Conservation (phyloP, 1,139 yeast species). For the Zygosaccharomyces sapae region DNA sequence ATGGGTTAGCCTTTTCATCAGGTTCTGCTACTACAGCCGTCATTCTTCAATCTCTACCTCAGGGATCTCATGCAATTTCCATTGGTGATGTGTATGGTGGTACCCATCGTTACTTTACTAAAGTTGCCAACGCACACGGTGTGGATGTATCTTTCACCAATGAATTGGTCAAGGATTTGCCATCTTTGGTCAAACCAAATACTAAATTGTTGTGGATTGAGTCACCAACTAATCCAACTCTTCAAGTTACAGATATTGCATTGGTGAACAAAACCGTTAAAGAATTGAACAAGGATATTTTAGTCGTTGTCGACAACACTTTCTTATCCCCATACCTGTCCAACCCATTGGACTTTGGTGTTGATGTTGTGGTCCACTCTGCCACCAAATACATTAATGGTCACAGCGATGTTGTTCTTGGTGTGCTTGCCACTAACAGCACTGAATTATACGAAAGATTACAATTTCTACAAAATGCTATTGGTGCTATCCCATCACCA, state of each 20-base stretch:
- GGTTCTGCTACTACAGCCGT: slow-evolving; percentile 87
- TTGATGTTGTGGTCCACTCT: slow-evolving; percentile 82
- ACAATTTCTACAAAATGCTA: slow-evolving; percentile 80
- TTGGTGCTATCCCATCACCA: slow-evolving; percentile 86
- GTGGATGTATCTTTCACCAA: slow-evolving; percentile 66
- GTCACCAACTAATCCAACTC: slow-evolving; percentile 85
- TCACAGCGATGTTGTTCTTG: slow-evolving; percentile 88
- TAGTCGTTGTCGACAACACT: slow-evolving; percentile 85
- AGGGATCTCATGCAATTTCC: slow-evolving; percentile 70
- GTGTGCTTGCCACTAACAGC: slow-evolving; percentile 69
- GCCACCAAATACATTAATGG: slow-evolving; percentile 91
- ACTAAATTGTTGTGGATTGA: slow-evolving; percentile 85
- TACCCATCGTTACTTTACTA: slow-evolving; percentile 85
- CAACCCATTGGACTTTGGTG: slow-evolving; percentile 79
- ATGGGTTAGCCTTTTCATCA: slow-evolving; percentile 76
- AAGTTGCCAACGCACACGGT: slow-evolving; percentile 79
- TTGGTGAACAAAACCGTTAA: slow-evolving; percentile 55
- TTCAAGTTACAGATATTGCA: slow-evolving; percentile 67
- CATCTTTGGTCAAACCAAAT: slow-evolving; percentile 51
- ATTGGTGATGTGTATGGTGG: slow-evolving; percentile 93
- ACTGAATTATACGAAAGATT: slow-evolving; percentile 58
- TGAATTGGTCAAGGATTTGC: slow-evolving; percentile 58
- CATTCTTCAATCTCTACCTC: slow-evolving; percentile 67
- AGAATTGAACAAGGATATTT: slow-evolving; percentile 44
- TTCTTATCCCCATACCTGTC: slow-evolving; percentile 90